Conservation (phyloP, 805 yeast species). For the Candida hungchunana region DNA sequence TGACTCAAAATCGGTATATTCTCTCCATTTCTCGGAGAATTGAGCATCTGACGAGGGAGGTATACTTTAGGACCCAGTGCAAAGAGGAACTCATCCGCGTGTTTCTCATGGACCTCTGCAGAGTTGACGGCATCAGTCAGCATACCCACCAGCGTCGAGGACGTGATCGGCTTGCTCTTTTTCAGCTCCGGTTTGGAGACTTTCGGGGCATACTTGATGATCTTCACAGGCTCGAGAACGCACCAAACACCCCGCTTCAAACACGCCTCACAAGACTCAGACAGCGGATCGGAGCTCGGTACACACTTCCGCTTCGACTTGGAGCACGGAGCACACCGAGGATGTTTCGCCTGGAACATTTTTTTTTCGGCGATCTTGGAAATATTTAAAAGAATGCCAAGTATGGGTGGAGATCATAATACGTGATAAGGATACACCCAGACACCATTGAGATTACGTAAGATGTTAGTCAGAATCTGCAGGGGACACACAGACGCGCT, state of each 20-base stretch:
- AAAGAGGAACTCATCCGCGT: conserved; percentile 6
- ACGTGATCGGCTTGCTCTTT: conserved; percentile 1
- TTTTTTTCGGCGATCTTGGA: no score
- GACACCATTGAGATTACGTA: no score
- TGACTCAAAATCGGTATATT: conserved; percentile 5
- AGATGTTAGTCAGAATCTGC: no score
- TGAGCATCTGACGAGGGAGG: conserved; percentile 4
- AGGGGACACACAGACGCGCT: no score
- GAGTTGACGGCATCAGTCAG: conserved; percentile 3
- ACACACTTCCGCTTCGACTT: conserved; percentile 9
- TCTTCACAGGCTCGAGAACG: conserved; percentile 8
- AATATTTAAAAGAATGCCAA: no score
- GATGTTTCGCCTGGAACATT: conserved; percentile 6
- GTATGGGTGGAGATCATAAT: no score
- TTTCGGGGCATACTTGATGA: conserved; percentile 9
- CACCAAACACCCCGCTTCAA: conserved; percentile 6
- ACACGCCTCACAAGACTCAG: conserved; percentile 12
- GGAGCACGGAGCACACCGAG: conserved; percentile 8
- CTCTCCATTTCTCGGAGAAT: background rate
- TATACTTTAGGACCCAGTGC: conserved; percentile 7
- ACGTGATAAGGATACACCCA: no score
- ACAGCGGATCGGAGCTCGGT: background rate
- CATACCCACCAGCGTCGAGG: conserved; percentile 6
- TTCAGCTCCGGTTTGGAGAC: background rate
- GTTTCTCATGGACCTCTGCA: conserved; percentile 5